Evolutionary conservation across 345 rosid species (phyloP).

Genomic region (Crucihimalaya himalaica): DNA sequence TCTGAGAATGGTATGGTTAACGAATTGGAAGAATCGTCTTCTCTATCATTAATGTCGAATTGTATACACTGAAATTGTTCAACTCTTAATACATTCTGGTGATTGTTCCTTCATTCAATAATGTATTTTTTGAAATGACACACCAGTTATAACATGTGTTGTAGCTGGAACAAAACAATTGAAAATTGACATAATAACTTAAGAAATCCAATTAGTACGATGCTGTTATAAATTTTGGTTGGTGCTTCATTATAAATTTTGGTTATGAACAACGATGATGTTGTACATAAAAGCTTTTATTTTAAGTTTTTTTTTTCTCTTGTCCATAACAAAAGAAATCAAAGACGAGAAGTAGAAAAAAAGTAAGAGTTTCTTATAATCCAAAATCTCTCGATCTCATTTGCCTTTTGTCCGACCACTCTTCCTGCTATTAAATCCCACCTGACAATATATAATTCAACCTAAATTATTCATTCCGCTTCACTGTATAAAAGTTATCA

Average conservation of each 20-base stretch:
- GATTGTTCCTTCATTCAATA: neutral
- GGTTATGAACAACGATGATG: neutral
- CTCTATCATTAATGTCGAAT: neutral
- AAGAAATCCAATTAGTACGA: no score
- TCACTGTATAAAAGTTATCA: no score
- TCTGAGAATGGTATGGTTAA: slow-evolving; percentile 3
- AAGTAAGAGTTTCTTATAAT: slow-evolving; percentile 29
- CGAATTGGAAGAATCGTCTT: neutral
- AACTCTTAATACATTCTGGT: slow-evolving; percentile 17
- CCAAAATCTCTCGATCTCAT: slow-evolving; percentile 61
- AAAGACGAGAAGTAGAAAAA: neutral
- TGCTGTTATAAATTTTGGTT: no score
- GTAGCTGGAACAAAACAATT: neutral
- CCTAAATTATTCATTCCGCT: no score
- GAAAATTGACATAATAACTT: neutral
- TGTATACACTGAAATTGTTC: neutral
- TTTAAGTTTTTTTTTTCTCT: neutral
- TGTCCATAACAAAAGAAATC: neutral
- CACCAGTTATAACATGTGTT: neutral
- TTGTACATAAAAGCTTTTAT: neutral
- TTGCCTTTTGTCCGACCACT: slow-evolving; percentile 58
- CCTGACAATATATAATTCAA: no score
- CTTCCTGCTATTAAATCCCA: slow-evolving; percentile 65
- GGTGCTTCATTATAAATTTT: neutral
- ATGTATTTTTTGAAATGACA: neutral